Conservation (phyloP, 192 early-diverging fungal genomes). For the Linnemannia hyalina region DNA sequence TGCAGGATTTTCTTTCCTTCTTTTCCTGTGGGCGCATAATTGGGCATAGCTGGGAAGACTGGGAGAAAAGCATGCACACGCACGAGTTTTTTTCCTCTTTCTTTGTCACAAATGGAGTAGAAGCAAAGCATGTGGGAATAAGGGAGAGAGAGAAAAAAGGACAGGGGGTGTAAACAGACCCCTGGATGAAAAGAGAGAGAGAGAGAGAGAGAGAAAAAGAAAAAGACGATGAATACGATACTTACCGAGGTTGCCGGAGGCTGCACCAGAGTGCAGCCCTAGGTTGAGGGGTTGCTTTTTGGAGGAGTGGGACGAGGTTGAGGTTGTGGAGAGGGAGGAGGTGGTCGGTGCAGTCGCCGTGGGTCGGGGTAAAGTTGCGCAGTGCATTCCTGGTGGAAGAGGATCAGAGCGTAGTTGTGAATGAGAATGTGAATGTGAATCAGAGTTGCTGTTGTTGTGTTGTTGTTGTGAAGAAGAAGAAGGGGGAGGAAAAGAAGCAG, state of each 20-base stretch:
- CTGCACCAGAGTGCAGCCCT: slow-evolving; percentile 65
- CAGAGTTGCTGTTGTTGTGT: not conserved
- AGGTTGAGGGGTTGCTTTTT: slow-evolving; percentile 36
- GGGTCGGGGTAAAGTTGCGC: not conserved
- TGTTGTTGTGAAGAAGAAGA: not conserved
- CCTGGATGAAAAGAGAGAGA: not conserved
- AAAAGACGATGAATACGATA: not conserved
- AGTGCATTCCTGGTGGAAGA: not conserved
- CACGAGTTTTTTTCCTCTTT: not conserved
- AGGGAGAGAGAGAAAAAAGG: not conserved
- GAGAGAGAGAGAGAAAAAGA: not conserved
- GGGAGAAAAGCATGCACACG: not conserved
- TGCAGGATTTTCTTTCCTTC: not conserved
- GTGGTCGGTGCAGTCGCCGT: not conserved
- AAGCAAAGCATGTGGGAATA: slow-evolving; percentile 3
- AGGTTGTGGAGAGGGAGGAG: not conserved
- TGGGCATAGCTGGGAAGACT: not conserved
- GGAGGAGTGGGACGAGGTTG: not conserved
- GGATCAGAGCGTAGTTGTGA: not conserved
- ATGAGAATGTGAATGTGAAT: slow-evolving; percentile 11
- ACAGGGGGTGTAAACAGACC: too few species aligned
- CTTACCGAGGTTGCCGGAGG: slow-evolving; percentile 68
- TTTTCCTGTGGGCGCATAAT: slow-evolving; percentile 1
- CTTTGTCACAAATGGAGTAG: not conserved
- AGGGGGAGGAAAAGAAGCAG: not conserved